Evolutionary conservation across 1,284 basidiomycete genomes (phyloP).

Genomic region (Ceratobasidium sp.): DNA sequence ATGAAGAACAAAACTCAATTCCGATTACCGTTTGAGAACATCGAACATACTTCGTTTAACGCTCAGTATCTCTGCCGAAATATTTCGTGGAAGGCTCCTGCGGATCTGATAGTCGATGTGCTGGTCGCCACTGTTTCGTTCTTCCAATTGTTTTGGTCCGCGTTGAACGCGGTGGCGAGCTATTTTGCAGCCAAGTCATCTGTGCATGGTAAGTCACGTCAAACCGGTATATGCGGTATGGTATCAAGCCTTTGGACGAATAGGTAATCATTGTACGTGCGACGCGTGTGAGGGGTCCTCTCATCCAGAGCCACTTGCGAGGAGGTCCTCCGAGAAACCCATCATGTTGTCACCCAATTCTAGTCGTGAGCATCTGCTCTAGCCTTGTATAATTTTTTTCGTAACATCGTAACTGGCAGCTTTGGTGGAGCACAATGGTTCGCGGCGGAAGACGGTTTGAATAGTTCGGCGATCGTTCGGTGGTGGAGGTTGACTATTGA

Average conservation of each 20-base stretch:
- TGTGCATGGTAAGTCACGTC: background rate
- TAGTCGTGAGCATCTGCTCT: background rate
- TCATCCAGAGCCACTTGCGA: background rate
- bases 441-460: too few species aligned
- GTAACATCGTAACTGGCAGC: too few species aligned
- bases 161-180: background rate
- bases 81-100: background rate
- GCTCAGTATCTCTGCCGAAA: background rate
- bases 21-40: background rate
- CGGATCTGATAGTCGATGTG: constrained; percentile 1
- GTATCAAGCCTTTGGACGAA: background rate
- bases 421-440: too few species aligned
- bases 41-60: background rate
- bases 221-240: background rate
- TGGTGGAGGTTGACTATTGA: too few species aligned
- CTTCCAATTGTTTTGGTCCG: background rate
- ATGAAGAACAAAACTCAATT: background rate
- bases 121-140: constrained; percentile 11
- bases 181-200: constrained; percentile 2
- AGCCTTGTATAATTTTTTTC: too few species aligned
- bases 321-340: background rate
- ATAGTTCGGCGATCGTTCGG: too few species aligned
- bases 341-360: background rate
- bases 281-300: background rate
- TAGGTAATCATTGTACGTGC: constrained; percentile 9